These are phyloP conservation scores for Teratosphaeria destructans DNA, from an alignment of 2,329 filamentous ascomycete species.

Conservation along the genomic window DNA sequence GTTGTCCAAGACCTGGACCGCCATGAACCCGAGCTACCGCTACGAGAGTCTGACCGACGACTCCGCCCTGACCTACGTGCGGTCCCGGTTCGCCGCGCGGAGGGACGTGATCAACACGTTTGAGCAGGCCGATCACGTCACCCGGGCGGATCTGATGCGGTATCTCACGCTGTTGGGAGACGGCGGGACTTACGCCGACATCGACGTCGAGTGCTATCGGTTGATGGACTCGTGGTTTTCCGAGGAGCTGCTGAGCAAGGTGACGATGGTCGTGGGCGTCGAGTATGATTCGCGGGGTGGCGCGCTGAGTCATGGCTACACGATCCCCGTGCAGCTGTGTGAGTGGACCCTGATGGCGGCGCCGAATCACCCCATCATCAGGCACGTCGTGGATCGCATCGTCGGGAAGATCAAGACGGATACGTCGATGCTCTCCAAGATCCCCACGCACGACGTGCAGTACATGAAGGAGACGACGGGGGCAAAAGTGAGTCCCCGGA, in stretches of 20 bases:
- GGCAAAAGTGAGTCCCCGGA: conserved; percentile 3
- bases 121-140: conserved; percentile 4
- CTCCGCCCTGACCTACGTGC: conserved; percentile 6
- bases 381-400: conserved; percentile 7
- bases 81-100: conserved; percentile 3
- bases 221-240: conserved; percentile 11
- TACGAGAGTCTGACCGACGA: conserved; percentile 8
- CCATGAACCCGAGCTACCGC: conserved; percentile 6
- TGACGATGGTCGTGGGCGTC: conserved; percentile 9
- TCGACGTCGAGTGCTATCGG: conserved; percentile 10
- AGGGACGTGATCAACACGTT: conserved; percentile 7
- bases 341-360: conserved; percentile 12
- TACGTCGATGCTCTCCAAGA: background rate
- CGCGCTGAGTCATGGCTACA: background rate
- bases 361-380: conserved; percentile 7
- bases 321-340: conserved; percentile 5
- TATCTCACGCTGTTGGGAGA: conserved; percentile 11
- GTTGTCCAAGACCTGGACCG: conserved; percentile 4
- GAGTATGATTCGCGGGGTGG: conserved; percentile 9
- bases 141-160: conserved; percentile 11
- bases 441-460: background rate
- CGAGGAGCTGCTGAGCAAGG: background rate
- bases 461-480: conserved; percentile 1
- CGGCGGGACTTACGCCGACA: conserved; percentile 13
- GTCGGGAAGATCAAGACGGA: conserved; percentile 1